phyloP scores from a whole-genome alignment of 225 moss, liverwort and hornwort genomes.

The Thuidium tamariscinum region DNA sequence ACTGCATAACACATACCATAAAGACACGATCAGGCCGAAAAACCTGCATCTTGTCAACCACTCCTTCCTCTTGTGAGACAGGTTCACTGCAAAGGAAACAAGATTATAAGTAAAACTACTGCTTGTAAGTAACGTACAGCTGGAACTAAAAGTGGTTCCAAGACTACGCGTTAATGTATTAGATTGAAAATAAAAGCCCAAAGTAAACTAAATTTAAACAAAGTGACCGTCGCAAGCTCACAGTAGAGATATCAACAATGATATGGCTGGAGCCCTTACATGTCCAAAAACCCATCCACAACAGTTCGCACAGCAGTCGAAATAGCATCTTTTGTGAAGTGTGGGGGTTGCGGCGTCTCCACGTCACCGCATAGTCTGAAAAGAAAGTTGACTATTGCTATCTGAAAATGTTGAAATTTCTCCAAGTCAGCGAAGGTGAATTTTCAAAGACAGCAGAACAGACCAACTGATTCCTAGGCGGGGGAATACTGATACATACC shows the following conservation, averaged over 20 bases:
- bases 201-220: not conserved
- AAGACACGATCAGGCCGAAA: conserved; percentile 94
- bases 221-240: not conserved
- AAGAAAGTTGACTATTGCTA: conserved; percentile 67
- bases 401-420: conserved; percentile 30
- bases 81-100: conserved; percentile 39
- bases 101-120: not conserved
- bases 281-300: conserved; percentile 91
- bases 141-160: not conserved
- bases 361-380: conserved; percentile 59
- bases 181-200: not conserved
- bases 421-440: not conserved
- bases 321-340: conserved; percentile 46
- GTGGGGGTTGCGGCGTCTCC: conserved; percentile 45
- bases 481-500: conserved; percentile 15
- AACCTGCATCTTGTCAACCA: conserved; percentile 86
- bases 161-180: not conserved
- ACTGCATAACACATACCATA: conserved; percentile 28
- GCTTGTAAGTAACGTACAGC: not conserved
- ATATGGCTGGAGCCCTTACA: conserved; percentile 17
- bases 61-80: conserved; percentile 52
- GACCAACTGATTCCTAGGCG: not conserved
- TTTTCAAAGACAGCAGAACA: not conserved
- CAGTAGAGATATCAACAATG: not conserved
- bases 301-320: conserved; percentile 54